These are phyloP conservation scores for Claviceps arundinis DNA, from an alignment of 2,329 filamentous ascomycete species.

Conservation along the genomic window DNA sequence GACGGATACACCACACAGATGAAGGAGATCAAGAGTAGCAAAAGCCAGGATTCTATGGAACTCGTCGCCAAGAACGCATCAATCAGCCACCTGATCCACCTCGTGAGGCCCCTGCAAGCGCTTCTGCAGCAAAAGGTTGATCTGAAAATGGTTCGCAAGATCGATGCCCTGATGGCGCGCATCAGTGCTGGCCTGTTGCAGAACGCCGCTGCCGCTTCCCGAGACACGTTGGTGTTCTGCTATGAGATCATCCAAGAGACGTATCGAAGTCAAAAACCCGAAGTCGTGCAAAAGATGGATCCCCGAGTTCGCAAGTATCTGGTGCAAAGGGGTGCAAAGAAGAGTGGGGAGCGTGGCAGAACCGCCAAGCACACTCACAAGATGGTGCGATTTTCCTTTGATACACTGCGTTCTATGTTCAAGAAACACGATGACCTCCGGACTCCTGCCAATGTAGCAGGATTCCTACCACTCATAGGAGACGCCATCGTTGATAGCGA, in stretches of 20 bases:
- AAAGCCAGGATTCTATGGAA: slow-evolving; percentile 96
- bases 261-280: slow-evolving; percentile 49
- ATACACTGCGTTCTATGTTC: slow-evolving; percentile 72
- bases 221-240: slow-evolving; percentile 82
- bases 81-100: slow-evolving; percentile 55
- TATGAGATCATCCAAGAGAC: slow-evolving; percentile 87
- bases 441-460: slow-evolving; percentile 64
- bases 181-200: slow-evolving; percentile 72
- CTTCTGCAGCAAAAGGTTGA: slow-evolving; percentile 77
- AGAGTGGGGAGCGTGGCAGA: slow-evolving; percentile 54
- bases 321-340: slow-evolving; percentile 66
- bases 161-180: slow-evolving; percentile 75
- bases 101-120: slow-evolving; percentile 66
- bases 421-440: slow-evolving; percentile 74
- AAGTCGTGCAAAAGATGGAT: slow-evolving; percentile 42
- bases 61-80: slow-evolving; percentile 74
- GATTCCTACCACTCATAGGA: slow-evolving; percentile 79
- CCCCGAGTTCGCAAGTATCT: slow-evolving; percentile 60
- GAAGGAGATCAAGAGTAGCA: slow-evolving; percentile 96
- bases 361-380: slow-evolving; percentile 78
- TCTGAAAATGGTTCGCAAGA: slow-evolving; percentile 70
- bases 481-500: slow-evolving; percentile 74
- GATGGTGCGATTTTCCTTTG: slow-evolving; percentile 74
- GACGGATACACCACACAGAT: slow-evolving; percentile 91
- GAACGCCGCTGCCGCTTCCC: slow-evolving; percentile 65